A percentile compares a stretch with the other conserved stretches of the same genome.
phyloP scores from a whole-genome alignment of 257 asterid species.

The Lycium ferocissimum region DNA sequence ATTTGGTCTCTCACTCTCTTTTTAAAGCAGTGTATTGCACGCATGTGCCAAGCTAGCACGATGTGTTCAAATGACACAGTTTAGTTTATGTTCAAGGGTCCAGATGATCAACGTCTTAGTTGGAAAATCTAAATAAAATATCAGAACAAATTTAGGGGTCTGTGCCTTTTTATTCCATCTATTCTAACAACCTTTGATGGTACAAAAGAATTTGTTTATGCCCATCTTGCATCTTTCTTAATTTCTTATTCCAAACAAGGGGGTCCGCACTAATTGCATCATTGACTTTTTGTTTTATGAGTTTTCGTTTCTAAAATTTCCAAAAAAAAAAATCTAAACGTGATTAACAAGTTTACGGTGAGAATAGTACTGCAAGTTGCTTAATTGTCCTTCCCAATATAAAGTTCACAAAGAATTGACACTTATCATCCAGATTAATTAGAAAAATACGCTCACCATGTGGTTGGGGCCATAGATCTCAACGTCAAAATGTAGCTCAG shows the following conservation, averaged over 20 bases:
- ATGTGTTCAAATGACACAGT: no score
- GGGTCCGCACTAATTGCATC: background rate
- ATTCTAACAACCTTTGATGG: background rate
- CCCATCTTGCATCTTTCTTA: background rate
- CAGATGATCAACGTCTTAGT: no score
- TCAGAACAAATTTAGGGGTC: no score
- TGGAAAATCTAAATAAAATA: no score
- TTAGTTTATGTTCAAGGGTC: no score
- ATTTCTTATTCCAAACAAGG: slow-evolving; percentile 7
- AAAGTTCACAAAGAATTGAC: slow-evolving; percentile 17
- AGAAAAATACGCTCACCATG: background rate
- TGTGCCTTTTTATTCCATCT: background rate
- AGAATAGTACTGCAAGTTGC: background rate
- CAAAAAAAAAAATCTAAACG: background rate
- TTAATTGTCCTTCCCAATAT: background rate
- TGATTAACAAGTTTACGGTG: slow-evolving; percentile 21
- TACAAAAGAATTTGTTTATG: background rate
- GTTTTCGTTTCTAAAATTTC: background rate
- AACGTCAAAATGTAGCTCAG: background rate
- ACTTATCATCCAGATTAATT: background rate
- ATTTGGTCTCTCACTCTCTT: no score
- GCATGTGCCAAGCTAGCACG: no score
- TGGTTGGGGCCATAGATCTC: background rate
- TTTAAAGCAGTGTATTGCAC: no score
- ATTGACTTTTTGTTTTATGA: background rate